phyloP scores from a whole-genome alignment of 768 basidiomycete species.

The Russula brevipes region DNA sequence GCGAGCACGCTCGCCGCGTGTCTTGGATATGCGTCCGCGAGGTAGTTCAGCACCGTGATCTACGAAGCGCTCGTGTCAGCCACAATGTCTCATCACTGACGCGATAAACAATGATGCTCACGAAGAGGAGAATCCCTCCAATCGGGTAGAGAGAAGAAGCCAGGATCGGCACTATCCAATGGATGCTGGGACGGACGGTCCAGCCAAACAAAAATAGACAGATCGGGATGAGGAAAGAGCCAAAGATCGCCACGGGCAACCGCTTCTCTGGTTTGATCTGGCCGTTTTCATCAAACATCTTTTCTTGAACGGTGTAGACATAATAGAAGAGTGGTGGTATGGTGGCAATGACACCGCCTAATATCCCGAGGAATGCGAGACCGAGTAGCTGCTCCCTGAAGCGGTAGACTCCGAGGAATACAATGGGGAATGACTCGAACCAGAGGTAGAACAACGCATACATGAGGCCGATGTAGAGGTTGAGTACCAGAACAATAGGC shows the following conservation, averaged over 20 bases:
- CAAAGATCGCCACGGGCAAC: conserved; percentile 34
- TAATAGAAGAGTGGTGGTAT: conserved; percentile 20
- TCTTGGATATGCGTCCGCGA: conserved; percentile 32
- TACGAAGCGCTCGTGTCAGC: background rate
- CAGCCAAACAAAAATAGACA: conserved; percentile 36
- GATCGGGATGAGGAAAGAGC: conserved; percentile 31
- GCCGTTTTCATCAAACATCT: conserved; percentile 20
- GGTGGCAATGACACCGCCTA: conserved; percentile 7
- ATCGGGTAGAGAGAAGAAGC: conserved; percentile 32
- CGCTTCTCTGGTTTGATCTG: conserved; percentile 31
- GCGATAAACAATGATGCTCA: conserved; percentile 27
- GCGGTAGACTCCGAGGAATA: conserved; percentile 33
- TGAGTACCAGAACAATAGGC: conserved; percentile 32
- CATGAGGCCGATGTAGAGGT: conserved; percentile 34
- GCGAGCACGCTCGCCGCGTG: conserved; percentile 35
- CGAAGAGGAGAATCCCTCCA: conserved; percentile 32
- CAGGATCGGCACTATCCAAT: conserved; percentile 36
- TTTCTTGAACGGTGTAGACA: conserved; percentile 16
- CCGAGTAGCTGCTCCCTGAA: conserved; percentile 32
- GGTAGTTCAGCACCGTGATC: conserved; percentile 30
- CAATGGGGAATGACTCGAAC: conserved; percentile 35
- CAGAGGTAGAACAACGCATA: conserved; percentile 34
- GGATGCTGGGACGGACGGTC: conserved; percentile 29
- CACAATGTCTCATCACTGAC: background rate
- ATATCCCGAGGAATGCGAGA: conserved; percentile 31